These are phyloP conservation scores for Ceratobasidium sp. DNA, from an alignment of 1,284 basidiomycete species.

Conservation along the genomic window DNA sequence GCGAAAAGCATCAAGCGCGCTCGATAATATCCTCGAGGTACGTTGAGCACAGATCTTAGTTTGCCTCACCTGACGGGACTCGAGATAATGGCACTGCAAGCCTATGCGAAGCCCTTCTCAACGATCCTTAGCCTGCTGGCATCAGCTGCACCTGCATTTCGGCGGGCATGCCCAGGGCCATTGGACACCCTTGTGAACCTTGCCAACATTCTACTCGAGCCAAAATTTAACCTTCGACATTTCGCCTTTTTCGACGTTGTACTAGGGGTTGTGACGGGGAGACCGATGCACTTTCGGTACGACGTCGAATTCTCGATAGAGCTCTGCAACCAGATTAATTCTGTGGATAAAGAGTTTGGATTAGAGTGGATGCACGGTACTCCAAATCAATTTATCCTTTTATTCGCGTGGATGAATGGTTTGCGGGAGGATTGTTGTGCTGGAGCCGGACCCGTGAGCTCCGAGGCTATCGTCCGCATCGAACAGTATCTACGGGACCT, in stretches of 20 bases:
- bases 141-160: neutral
- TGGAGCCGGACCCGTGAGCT: slow-evolving; percentile 2
- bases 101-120: too few relatives aligned
- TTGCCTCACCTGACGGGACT: too few relatives aligned
- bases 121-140: neutral
- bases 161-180: neutral
- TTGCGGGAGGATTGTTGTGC: slow-evolving; percentile 1
- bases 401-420: slow-evolving; percentile 20
- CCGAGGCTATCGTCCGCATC: slow-evolving; percentile 3
- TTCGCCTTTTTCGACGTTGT: slow-evolving; percentile 8
- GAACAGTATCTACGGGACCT: slow-evolving; percentile 4
- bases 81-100: too few relatives aligned
- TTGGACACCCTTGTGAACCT: neutral
- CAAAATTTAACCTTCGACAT: neutral
- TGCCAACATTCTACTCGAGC: neutral
- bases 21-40: too few relatives aligned
- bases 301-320: neutral
- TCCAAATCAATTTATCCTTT: slow-evolving; percentile 17
- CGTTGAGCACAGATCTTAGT: too few relatives aligned
- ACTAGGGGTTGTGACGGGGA: neutral
- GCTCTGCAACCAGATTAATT: neutral
- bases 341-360: neutral
- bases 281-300: slow-evolving; percentile 18
- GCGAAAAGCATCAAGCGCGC: too few relatives aligned
- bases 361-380: slow-evolving; percentile 29